Base-by-base conservation (phyloP, 306 rosid species). In the Psophocarpus tetragonolobus region DNA sequence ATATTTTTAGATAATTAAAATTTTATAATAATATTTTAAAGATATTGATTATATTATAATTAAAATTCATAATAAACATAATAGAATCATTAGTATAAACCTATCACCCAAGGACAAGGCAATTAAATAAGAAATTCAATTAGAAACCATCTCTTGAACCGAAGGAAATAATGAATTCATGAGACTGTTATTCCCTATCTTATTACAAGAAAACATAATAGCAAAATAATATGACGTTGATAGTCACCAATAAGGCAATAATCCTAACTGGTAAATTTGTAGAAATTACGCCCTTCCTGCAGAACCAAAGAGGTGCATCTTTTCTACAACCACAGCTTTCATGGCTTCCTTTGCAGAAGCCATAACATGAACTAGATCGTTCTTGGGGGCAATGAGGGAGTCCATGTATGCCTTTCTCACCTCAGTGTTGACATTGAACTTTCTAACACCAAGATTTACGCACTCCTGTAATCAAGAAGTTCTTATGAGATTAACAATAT, bases 361-460 rank as follows among this genome's bases (percentile, higher is more conserved):
- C 96, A 94, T 90, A 38, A 88, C 97, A 65, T 89, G 88, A 85
- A 92, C 97, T 1, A 94, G 85, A 82, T 94, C 98, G 69, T 87
- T 92, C 80, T 88, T 80, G 6, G 97, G 89, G 78, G 42, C 84
- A 67, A 32, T 80, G 12, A 94, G 87, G 27, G 98, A 89, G 33
- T 92, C 98, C 92, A 90, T 84, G 88, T 88, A 94, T n/a, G 98
- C 98, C 85, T 89, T 90, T 56, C 97, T 90, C 54, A 94, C 93
- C 81, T 94, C 98, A 0, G 98, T 94, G 87, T 94, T 94, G 26
- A 94, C 98, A 64, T 94, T 94, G 91, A 94, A 94, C 84, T 94
- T 94, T 77, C 92, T 90, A 79, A 94, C 97, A 1, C 98, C 97
- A 13, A 51, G 87, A 58, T 83, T 82, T 77, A 92, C 88, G 77